Evolutionary conservation across 1,139 yeast species (phyloP), one percentile per base, ranked within the genome.

Genomic region (Debaryomyces sp.): DNA sequence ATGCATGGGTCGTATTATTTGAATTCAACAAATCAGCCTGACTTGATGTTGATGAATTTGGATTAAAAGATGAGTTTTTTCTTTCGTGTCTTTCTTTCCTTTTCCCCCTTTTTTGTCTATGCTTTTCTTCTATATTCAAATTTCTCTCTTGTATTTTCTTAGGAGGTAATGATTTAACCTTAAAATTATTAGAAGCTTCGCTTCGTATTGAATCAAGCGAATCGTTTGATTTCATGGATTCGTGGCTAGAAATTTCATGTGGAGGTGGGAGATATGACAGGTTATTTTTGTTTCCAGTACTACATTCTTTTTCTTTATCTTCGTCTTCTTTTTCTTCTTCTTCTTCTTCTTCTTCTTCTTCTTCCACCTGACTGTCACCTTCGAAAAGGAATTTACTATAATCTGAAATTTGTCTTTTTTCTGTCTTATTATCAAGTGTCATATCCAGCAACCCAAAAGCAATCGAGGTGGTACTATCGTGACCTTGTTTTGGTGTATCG

Each of bases 121-220:
- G 32, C 10, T 37, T 47, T 10, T 41, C 45, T 23, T 40, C 44
- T 17, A 8, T 26, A 38, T 26, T 32, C 13, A 33, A 12, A 22
- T 38, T 32, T 4, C 13, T 15, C 4, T 12, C 26, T 6, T 6
- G 9, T 15, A 15, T 5, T 17, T 9, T 32, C 18, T 32, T 32
- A 7, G 21, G 9, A 15, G 35, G 4, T 32, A 6, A 22, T 5
- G 22, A n/a, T 10, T 42, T 42, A 12, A 42, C 33, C 22, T 24
- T 34, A 18, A 43, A 43, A 22, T 43, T 37, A 12, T 24, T 21
- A 12, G 41, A 22, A 2, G 67, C 64, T 29, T 68, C 75, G 53
- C 77, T 71, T 54, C 72, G 74, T 51, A 75, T 67, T 2, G 78
- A 73, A 49, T 68, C 64, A 52, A 58, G 63, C 1, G 78, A 69